Evolutionary conservation across 2,329 filamentous ascomycete genomes (phyloP).

Genomic region (Cryphonectria radicalis): DNA sequence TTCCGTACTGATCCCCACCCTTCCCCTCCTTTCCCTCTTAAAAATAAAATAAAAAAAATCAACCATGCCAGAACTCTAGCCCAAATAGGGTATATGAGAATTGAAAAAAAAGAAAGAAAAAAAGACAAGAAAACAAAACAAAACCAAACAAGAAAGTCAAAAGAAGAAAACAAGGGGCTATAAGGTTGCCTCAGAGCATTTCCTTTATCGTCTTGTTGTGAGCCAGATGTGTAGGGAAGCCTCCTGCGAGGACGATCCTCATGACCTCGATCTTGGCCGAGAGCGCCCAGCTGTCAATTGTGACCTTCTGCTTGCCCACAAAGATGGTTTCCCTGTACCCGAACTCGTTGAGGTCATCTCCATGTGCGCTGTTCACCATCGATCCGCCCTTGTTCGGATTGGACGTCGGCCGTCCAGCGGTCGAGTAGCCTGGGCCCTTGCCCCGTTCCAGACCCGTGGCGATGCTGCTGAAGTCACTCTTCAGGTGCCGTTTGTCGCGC

Average conservation of each 20-base stretch:
- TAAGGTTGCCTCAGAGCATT: slow-evolving; percentile 35
- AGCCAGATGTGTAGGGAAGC: slow-evolving; percentile 46
- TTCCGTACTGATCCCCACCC: not conserved
- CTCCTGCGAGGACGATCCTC: slow-evolving; percentile 52
- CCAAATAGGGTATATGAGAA: not conserved
- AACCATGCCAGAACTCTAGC: slow-evolving; percentile 14
- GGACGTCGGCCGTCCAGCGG: slow-evolving; percentile 45
- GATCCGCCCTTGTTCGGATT: slow-evolving; percentile 49
- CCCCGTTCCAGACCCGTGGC: slow-evolving; percentile 59
- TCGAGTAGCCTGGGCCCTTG: slow-evolving; percentile 59
- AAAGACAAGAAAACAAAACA: too few relatives aligned
- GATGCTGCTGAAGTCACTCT: slow-evolving; percentile 54
- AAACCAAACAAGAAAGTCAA: not conserved
- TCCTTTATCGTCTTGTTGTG: slow-evolving; percentile 46
- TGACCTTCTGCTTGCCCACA: slow-evolving; percentile 49
- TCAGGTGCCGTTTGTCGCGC: slow-evolving; percentile 52
- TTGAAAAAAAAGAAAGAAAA: not conserved
- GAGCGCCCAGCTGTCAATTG: slow-evolving; percentile 57
- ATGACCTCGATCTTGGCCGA: slow-evolving; percentile 53
- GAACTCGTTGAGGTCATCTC: slow-evolving; percentile 50
- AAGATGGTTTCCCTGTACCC: slow-evolving; percentile 58
- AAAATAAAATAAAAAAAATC: too few relatives aligned
- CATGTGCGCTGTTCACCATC: slow-evolving; percentile 46
- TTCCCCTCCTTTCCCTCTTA: too few relatives aligned
- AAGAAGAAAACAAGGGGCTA: not conserved